Percentiles rank a stretch among this genome's conserved stretches.
Conservation (phyloP, 768 basidiomycete species). For the Tubosaeta sp. region DNA sequence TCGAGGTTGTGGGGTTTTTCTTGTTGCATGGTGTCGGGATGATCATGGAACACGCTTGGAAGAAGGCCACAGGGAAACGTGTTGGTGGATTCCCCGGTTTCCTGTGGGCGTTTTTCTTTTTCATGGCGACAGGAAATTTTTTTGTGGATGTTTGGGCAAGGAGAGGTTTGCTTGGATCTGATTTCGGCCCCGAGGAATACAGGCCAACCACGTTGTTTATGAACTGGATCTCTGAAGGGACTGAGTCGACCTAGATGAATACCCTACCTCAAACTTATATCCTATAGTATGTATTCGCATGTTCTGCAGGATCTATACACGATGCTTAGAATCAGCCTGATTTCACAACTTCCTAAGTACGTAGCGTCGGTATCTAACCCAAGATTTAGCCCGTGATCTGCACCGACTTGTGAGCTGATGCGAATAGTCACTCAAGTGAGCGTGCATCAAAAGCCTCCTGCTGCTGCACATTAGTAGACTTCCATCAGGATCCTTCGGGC, state of each 20-base stretch:
- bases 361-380: too few species aligned
- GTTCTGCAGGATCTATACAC: too few species aligned
- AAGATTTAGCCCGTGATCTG: too few species aligned
- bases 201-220: conserved; percentile 14
- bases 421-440: too few species aligned
- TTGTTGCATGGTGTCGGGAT: conserved; percentile 52
- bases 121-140: conserved; percentile 42
- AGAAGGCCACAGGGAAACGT: conserved; percentile 37
- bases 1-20: conserved; percentile 47
- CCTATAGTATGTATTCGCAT: too few species aligned
- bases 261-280: background rate
- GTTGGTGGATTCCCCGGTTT: conserved; percentile 47
- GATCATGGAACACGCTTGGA: conserved; percentile 47
- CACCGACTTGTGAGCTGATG: too few species aligned
- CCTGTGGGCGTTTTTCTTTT: conserved; percentile 50
- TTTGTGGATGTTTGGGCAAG: conserved; percentile 42
- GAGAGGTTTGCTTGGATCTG: conserved; percentile 16
- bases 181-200: conserved; percentile 10
- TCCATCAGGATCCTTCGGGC: too few species aligned
- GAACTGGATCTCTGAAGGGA: conserved; percentile 4
- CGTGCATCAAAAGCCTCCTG: too few species aligned
- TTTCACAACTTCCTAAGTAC: too few species aligned
- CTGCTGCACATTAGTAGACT: too few species aligned
- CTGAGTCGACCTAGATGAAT: background rate
- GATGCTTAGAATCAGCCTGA: too few species aligned